phyloP scores from a whole-genome alignment of 1,284 basidiomycete species.

The Melanopsichium pennsylvanicum region DNA sequence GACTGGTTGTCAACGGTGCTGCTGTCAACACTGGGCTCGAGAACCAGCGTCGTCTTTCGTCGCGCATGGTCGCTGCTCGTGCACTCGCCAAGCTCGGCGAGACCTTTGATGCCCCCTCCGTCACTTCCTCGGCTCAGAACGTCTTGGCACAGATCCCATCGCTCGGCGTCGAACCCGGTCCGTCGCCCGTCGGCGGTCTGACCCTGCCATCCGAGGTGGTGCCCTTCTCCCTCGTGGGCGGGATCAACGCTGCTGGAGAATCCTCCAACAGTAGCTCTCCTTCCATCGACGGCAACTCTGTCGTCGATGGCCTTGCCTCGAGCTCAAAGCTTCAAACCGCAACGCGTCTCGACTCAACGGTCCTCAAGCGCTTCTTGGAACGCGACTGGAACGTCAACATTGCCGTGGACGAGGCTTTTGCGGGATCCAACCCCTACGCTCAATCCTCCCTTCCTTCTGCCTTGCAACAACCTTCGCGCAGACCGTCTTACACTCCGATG shows the following conservation, averaged over 20 bases:
- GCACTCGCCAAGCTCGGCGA: conserved; percentile 76
- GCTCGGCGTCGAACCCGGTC: conserved; percentile 40
- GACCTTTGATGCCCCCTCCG: conserved; percentile 72
- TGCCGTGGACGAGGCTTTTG: conserved; percentile 55
- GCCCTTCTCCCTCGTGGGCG: conserved; percentile 33
- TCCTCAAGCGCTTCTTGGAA: conserved; percentile 53
- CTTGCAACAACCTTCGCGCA: conserved; percentile 29
- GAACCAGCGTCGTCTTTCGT: conserved; percentile 70
- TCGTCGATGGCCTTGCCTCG: conserved; percentile 42
- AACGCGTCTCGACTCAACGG: conserved; percentile 33
- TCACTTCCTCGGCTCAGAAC: conserved; percentile 27
- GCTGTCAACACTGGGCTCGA: conserved; percentile 34
- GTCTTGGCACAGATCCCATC: conserved; percentile 40
- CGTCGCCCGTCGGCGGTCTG: conserved; percentile 30
- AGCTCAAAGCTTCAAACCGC: conserved; percentile 50
- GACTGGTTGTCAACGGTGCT: conserved; percentile 63
- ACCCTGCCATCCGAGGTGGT: conserved; percentile 43
- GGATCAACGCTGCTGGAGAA: conserved; percentile 32
- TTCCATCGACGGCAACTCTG: conserved; percentile 22
- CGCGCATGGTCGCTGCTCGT: conserved; percentile 74
- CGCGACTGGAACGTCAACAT: conserved; percentile 60
- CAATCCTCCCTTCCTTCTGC: conserved; percentile 12
- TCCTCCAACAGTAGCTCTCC: conserved; percentile 33
- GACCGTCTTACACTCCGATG: conserved; percentile 30
- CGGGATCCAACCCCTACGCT: conserved; percentile 36